Evolutionary conservation across 108 stramenopile species (phyloP), one percentile per base, ranked within the genome.

Genomic region (Phaeodactylum tricornutum): DNA sequence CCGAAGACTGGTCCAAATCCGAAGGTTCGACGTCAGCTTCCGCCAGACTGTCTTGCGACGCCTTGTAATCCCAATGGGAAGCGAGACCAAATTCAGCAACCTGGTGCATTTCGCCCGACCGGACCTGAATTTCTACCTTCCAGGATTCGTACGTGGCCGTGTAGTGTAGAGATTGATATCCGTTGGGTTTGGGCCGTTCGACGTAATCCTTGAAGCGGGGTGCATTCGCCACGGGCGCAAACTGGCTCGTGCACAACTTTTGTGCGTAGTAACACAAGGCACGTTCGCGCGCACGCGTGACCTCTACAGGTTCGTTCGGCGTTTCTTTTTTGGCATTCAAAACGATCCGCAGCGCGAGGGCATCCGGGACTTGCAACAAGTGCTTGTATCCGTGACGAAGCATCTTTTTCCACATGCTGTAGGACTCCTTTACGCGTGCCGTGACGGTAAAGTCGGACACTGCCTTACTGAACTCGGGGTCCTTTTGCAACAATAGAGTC

Each of bases 121-220:
- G 75, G 8, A 94, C 66, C 70, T 94, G 84, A 23, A 87, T 69
- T 61, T 92, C 89, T 46, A 92, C 68, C 1, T 62, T 75, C 76
- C 77, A 83, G 32, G 64, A 64, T 29, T 64, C 58, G 12, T 72
- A 65, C 41, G 68, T 61, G 17, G 81, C 79, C 1, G 84, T 88
- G 62, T 85, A 87, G 66, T 95, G 94, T n/a, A 95, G 57, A 48
- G 79, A 81, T 48, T 87, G 89, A 70, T 95, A 95, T 36, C 94
- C 94, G 59, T 95, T 95, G 12, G 61, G 30, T 61, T 95, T 95
- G 50, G 94, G 90, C 19, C 37, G 26, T 22, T 54, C 69, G 47
- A 95, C 64, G 61, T 95, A 95, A 67, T 95, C 90, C 74, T 95
- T 95, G 71, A 75, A 80, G 22, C 89, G 69, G 7, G 75, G 61